phyloP scores from a whole-genome alignment of 1,284 basidiomycete genomes.

The Malassezia obtusa region DNA sequence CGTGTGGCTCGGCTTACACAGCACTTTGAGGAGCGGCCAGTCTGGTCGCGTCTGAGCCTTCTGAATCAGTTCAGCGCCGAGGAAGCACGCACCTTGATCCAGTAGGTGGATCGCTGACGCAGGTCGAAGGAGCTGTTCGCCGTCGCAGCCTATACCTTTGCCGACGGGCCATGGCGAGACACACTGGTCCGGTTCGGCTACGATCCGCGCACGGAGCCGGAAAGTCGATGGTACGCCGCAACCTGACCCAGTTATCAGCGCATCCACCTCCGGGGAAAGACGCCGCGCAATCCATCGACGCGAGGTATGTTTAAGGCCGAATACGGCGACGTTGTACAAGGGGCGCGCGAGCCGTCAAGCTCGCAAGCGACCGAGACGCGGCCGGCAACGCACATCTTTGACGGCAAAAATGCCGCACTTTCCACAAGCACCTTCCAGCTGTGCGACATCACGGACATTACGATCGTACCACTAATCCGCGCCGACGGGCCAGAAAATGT shows the following conservation, averaged over 20 bases:
- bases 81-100: slow-evolving; percentile 62
- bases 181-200: slow-evolving; percentile 76
- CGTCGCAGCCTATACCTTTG: slow-evolving; percentile 64
- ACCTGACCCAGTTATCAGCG: slow-evolving; percentile 17
- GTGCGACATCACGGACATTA: slow-evolving; percentile 76
- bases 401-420: slow-evolving; percentile 64
- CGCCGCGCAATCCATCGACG: slow-evolving; percentile 4
- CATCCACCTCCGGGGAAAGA: slow-evolving; percentile 21
- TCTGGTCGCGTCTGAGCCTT: slow-evolving; percentile 77
- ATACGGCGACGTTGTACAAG: slow-evolving; percentile 2
- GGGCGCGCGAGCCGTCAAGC: background rate
- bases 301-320: slow-evolving; percentile 6
- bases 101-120: background rate
- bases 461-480: slow-evolving; percentile 47
- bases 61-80: slow-evolving; percentile 67
- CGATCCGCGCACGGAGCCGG: slow-evolving; percentile 66
- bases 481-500: slow-evolving; percentile 10
- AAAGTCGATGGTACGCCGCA: slow-evolving; percentile 55
- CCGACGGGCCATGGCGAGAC: slow-evolving; percentile 88
- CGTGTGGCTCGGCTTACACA: slow-evolving; percentile 14
- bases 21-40: slow-evolving; percentile 58
- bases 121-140: slow-evolving; percentile 52
- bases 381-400: slow-evolving; percentile 66
- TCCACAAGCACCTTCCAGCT: slow-evolving; percentile 84
- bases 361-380: slow-evolving; percentile 12